These are phyloP conservation scores for Hyphopichia fennica DNA, from an alignment of 1,139 yeast species.

Conservation along the genomic window DNA sequence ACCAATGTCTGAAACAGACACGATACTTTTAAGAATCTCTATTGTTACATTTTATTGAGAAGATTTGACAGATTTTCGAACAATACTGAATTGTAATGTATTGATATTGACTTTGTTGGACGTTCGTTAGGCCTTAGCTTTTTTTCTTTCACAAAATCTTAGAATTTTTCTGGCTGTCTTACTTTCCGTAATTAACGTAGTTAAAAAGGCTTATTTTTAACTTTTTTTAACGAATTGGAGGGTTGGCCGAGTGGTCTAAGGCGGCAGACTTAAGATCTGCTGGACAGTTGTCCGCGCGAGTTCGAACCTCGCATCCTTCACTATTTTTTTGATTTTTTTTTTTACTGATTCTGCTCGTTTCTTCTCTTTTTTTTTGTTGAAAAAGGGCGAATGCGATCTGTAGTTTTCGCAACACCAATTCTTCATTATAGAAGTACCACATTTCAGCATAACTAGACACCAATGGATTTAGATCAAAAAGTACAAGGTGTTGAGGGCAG, in stretches of 20 bases:
- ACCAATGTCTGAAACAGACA: too few species aligned
- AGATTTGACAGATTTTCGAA: too few species aligned
- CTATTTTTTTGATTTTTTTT: constrained; percentile 34
- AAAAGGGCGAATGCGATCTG: not conserved
- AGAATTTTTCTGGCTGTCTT: too few species aligned
- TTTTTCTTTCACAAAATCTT: too few species aligned
- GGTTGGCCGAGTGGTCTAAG: constrained; percentile 59
- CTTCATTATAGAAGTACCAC: not conserved
- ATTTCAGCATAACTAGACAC: not conserved
- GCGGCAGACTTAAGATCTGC: constrained; percentile 57
- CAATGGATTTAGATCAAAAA: not conserved
- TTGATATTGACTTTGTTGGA: too few species aligned
- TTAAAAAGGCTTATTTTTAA: too few species aligned
- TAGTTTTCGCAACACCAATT: not conserved
- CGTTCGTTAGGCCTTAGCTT: too few species aligned
- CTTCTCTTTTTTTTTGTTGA: not conserved
- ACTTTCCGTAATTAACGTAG: too few species aligned
- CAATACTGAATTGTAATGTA: too few species aligned
- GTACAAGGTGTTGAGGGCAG: not conserved
- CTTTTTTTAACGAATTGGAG: constrained; percentile 30
- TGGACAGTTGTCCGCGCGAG: constrained; percentile 74
- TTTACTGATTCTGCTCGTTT: not conserved
- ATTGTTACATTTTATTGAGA: too few species aligned
- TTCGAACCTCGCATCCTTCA: constrained; percentile 87
- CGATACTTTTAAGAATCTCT: too few species aligned